Base-by-base conservation (phyloP, 208 protist species). In the Trypanosoma cruzi region DNA sequence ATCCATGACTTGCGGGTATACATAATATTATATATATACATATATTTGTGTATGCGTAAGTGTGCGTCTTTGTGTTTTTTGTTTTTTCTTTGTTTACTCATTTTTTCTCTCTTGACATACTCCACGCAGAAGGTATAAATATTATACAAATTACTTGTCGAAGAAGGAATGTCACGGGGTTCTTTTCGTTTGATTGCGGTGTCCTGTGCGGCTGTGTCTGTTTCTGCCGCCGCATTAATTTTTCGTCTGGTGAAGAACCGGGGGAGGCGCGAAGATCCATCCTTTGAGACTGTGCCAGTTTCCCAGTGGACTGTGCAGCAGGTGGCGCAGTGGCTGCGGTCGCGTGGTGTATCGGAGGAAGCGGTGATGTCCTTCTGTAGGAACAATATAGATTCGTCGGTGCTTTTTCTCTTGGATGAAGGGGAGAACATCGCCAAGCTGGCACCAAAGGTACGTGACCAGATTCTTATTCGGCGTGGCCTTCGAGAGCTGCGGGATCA, bases 281-380 rank as follows among this genome's bases (percentile, higher is more conserved):
- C 29, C 5, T 75, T 55, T 34, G 20, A 52, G 2, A 40, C 52
- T 28, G 26, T 54, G 14, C 46, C 79, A 24, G 40, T 50, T 4
- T 11, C 40, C 10, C 22, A 60, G 46, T 86, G 77, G 77, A 68
- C 32, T 31, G 34, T 52, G 32, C 68, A 67, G 34, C 70, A 93
- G 52, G 88, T 90, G 34, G 57, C 63, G 37, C 31, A 53, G 53
- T 93, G 84, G 84, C 68, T 93, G 58, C 73, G 58, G 1, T 72
- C 77, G 31, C 78, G 75, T 53, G 80, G 77, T 16, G 75, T 82
- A n/a, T 77, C 68, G 16, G 70, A 71, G 42, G 34, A 31, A 16
- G 66, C 75, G 16, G 50, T 82, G 24, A 49, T 11, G 0, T 52
- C 63, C 18, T 80, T 85, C 55, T 20, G 50, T 13, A 59, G 61